These are phyloP conservation scores for Beauveria rudraprayagi DNA, from an alignment of 2,329 filamentous ascomycete species.

Conservation along the genomic window DNA sequence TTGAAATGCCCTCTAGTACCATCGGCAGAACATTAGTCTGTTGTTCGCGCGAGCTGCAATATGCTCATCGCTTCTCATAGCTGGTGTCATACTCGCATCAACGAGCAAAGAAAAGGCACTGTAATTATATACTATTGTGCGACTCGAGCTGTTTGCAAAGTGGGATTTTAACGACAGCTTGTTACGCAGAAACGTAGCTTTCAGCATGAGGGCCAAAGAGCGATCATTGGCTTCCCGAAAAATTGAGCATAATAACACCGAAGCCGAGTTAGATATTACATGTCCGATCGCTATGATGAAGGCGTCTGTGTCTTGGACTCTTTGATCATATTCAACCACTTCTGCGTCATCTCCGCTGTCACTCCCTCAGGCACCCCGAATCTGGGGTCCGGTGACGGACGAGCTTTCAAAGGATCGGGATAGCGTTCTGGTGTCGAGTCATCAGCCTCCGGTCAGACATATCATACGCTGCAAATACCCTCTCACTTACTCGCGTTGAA, in stretches of 20 bases:
- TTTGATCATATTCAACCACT: constrained; percentile 28
- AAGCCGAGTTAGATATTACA: no score
- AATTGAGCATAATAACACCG: not conserved
- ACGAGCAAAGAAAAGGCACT: not conserved
- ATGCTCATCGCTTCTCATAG: not conserved
- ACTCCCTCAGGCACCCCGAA: constrained; percentile 29
- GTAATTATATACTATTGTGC: not conserved
- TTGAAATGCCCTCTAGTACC: no score
- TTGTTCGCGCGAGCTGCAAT: not conserved
- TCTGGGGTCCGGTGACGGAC: constrained; percentile 23
- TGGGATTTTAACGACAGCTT: not conserved
- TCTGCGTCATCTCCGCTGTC: constrained; percentile 33
- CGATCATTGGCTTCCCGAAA: not conserved
- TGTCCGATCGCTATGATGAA: not conserved
- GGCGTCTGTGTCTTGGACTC: not conserved
- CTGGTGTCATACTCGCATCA: no score
- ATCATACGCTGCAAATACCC: no score
- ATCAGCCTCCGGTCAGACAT: constrained; percentile 9
- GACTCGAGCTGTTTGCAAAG: not conserved
- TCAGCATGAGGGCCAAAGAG: not conserved
- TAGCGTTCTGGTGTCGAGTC: constrained; percentile 26
- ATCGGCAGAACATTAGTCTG: no score
- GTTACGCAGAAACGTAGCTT: not conserved
- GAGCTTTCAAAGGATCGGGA: constrained; percentile 38
- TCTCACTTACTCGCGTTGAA: constrained; percentile 37